Percentiles rank a stretch among this genome's conserved stretches.
phyloP scores from a whole-genome alignment of 768 basidiomycete species.

The Suillus fuscotomentosus region DNA sequence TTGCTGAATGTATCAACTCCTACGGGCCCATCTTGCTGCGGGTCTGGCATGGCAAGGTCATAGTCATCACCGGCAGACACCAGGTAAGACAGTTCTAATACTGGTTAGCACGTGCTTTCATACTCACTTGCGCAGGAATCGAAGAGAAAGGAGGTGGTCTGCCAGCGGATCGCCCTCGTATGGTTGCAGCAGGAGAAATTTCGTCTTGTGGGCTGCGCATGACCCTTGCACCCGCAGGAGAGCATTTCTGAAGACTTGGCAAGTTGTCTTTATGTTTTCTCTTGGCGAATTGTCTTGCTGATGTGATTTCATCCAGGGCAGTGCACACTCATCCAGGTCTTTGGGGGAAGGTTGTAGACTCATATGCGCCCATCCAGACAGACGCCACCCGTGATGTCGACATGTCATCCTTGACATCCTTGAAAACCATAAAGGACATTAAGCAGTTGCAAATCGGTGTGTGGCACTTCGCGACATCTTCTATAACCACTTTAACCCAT shows the following conservation, averaged over 20 bases:
- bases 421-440: slow-evolving; percentile 37
- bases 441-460: slow-evolving; percentile 48
- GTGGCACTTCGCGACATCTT: slow-evolving; percentile 46
- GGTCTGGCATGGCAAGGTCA: slow-evolving; percentile 36
- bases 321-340: slow-evolving; percentile 49
- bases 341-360: slow-evolving; percentile 47
- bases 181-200: slow-evolving; percentile 58
- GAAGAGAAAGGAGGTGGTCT: slow-evolving; percentile 58
- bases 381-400: slow-evolving; percentile 25
- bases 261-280: slow-evolving; percentile 33
- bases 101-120: not conserved
- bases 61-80: slow-evolving; percentile 34
- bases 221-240: slow-evolving; percentile 53
- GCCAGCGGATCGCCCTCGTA: slow-evolving; percentile 51
- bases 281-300: not conserved
- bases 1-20: slow-evolving; percentile 56
- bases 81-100: slow-evolving; percentile 25
- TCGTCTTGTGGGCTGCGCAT: slow-evolving; percentile 58
- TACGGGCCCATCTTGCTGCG: slow-evolving; percentile 61
- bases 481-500: slow-evolving; percentile 26
- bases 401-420: slow-evolving; percentile 26
- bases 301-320: slow-evolving; percentile 34
- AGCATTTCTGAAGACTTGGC: slow-evolving; percentile 60
- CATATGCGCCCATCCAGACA: slow-evolving; percentile 51
- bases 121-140: slow-evolving; percentile 40